Evolutionary conservation across 768 basidiomycete species (phyloP), one percentile per base, ranked within the genome.

Genomic region (Tephrocybe sp.): DNA sequence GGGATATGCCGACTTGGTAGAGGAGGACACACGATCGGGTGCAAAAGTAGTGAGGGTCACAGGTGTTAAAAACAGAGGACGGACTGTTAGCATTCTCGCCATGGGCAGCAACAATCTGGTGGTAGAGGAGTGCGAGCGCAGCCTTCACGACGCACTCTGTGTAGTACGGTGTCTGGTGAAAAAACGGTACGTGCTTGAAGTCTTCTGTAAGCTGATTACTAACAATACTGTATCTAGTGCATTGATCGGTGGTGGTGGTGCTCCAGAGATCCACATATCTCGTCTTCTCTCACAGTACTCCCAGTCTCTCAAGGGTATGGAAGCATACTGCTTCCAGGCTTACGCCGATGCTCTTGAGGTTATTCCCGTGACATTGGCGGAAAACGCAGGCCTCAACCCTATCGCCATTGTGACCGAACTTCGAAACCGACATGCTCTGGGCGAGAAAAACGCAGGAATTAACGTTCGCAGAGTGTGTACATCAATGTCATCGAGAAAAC

Each of bases 271-370:
- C 56, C 92, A 98, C 64, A 89, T 96, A 35, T 98, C 97, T 9
- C 84, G 95, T 43, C 73, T 89, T 58, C 78, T 99, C 40, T 86
- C 92, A 1, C 91, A 97, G 67, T 82, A 96, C 59, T 85, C 94
- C 1, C 92, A 96, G 57, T 88, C 92, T 1, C 78, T 98, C 53
- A 96, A 89, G 69, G 96, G 97, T 41, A 98, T 98, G 88, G 95
- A 98, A 68, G 92, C 96, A 8, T 98, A 98, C 69, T 98, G 97
- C 69, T 97, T 98, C 84, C 92, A 97, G 61, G 95, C 94, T 3
- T 99, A 93, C 63, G 95, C 97, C 24, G 96, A 98, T 61, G 94
- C 97, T 1, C 79, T 99, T 41, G 97, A 98, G 68, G 90, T 98
- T 54, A 98, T 99, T 54, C 97, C 97, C 4, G 96, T 88, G 2